Evolutionary conservation across 305 asterid genomes (phyloP).

Genomic region (Solanum hybrid): DNA sequence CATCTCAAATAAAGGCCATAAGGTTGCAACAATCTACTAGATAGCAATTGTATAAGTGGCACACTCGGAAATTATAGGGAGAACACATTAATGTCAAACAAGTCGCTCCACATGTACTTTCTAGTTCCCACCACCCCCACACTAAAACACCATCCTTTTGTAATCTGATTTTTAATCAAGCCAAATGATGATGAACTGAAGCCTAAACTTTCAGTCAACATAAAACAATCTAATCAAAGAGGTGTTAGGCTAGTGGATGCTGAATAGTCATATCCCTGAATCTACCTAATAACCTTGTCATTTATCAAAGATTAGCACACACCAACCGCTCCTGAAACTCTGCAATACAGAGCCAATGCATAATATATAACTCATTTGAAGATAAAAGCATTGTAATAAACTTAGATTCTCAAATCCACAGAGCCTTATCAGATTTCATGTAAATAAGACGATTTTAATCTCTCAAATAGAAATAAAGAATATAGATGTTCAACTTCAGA

Average conservation of each 20-base stretch:
- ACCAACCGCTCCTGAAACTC: not conserved
- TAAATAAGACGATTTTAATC: not conserved
- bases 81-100: not conserved
- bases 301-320: not conserved
- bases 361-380: not conserved
- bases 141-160: not conserved
- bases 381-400: not conserved
- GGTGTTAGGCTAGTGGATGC: not conserved
- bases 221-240: not conserved
- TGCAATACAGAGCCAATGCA: not conserved
- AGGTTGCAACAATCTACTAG: not conserved
- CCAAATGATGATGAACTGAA: not conserved
- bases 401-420: not conserved
- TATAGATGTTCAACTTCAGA: not conserved
- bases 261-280: not conserved
- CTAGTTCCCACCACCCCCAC: not conserved
- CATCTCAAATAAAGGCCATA: not conserved
- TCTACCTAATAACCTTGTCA: not conserved
- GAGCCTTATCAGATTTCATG: not conserved
- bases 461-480: not conserved
- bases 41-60: not conserved
- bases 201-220: not conserved
- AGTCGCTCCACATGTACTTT: not conserved
- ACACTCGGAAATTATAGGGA: not conserved
- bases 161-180: not conserved